These are phyloP conservation scores for Trametes punicea DNA, from an alignment of 768 basidiomycete species.

Conservation along the genomic window DNA sequence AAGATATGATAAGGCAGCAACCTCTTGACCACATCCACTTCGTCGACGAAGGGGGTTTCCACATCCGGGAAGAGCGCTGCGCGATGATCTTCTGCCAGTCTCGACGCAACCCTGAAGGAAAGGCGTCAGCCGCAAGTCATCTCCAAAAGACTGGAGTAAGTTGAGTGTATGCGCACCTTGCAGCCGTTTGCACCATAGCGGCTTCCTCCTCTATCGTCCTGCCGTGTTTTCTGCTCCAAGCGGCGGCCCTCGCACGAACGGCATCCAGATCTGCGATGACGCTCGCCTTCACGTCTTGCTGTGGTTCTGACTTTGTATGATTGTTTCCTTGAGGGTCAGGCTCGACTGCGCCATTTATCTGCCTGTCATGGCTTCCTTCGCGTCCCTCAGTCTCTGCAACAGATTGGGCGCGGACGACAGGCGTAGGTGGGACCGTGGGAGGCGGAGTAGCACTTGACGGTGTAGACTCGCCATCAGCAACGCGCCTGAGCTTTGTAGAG, in stretches of 20 bases:
- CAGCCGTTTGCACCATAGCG: constrained; percentile 43
- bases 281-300: constrained; percentile 11
- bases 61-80: constrained; percentile 60
- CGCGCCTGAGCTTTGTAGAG: constrained; percentile 9
- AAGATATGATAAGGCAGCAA: constrained; percentile 80
- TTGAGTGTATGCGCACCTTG: constrained; percentile 38
- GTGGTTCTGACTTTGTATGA: background rate
- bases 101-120: constrained; percentile 46
- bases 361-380: constrained; percentile 8
- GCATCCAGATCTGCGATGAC: constrained; percentile 20
- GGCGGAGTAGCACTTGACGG: constrained; percentile 15
- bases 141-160: background rate
- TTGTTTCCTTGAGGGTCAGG: background rate
- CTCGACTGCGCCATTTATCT: background rate
- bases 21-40: constrained; percentile 61
- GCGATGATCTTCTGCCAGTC: constrained; percentile 61
- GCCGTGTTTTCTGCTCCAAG: constrained; percentile 30
- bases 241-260: constrained; percentile 16
- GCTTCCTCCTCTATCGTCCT: constrained; percentile 51
- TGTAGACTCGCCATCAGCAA: constrained; percentile 8
- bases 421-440: constrained; percentile 13
- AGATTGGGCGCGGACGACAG: constrained; percentile 5
- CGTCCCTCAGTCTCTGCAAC: constrained; percentile 8
- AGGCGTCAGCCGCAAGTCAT: too few relatives aligned
- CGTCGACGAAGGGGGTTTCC: constrained; percentile 64